Conservation (phyloP, 345 rosid species). For the Ceriops decandra region DNA sequence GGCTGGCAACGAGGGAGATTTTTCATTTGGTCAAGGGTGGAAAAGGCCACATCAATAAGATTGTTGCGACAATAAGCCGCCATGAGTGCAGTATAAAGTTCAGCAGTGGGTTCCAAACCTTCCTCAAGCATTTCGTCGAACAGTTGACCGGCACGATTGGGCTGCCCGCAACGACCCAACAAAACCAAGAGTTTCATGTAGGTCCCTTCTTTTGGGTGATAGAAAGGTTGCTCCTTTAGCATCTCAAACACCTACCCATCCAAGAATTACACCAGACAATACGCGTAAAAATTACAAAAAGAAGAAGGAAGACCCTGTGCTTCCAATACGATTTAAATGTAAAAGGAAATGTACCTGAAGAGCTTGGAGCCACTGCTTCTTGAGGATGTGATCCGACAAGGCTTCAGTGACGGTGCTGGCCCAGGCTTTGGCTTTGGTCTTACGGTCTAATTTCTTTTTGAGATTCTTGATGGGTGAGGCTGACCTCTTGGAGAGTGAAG, state of each 20-base stretch:
- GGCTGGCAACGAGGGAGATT: slow-evolving; percentile 69
- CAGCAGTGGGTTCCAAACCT: slow-evolving; percentile 64
- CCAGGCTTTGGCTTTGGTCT: slow-evolving; percentile 68
- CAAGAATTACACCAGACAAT: background rate
- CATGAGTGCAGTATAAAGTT: slow-evolving; percentile 78
- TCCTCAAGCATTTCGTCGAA: slow-evolving; percentile 77
- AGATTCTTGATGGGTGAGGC: slow-evolving; percentile 53
- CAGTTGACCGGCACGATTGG: slow-evolving; percentile 57
- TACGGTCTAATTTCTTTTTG: slow-evolving; percentile 69
- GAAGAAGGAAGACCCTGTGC: background rate
- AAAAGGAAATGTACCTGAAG: slow-evolving; percentile 46
- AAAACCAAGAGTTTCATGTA: slow-evolving; percentile 80
- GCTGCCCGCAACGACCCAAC: slow-evolving; percentile 66
- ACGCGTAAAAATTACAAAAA: background rate
- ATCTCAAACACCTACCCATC: slow-evolving; percentile 33
- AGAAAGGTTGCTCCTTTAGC: slow-evolving; percentile 67
- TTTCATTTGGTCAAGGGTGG: slow-evolving; percentile 60
- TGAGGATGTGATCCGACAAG: slow-evolving; percentile 63
- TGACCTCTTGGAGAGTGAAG: slow-evolving; percentile 29
- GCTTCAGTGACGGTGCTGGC: slow-evolving; percentile 73
- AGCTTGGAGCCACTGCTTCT: slow-evolving; percentile 78
- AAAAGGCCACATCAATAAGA: slow-evolving; percentile 63
- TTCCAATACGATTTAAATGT: background rate
- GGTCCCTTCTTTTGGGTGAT: slow-evolving; percentile 79
- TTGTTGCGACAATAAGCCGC: slow-evolving; percentile 65